Conservation (phyloP, 495 filamentous ascomycete species). For the Lepraria neglecta region DNA sequence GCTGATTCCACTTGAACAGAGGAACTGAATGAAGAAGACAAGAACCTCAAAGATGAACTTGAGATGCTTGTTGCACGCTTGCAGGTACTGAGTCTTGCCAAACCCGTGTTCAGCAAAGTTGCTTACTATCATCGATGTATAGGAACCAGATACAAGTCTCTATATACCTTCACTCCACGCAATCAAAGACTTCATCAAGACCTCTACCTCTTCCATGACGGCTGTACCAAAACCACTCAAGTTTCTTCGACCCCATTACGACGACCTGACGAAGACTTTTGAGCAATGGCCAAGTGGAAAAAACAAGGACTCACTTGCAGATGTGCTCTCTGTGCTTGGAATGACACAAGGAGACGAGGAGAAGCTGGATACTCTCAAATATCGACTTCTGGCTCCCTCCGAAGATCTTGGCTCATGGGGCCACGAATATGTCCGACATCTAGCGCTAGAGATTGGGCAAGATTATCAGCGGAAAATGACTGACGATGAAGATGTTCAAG, state of each 20-base stretch:
- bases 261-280: constrained; percentile 75
- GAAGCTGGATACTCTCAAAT: constrained; percentile 91
- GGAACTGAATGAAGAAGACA: constrained; percentile 95
- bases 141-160: constrained; percentile 82
- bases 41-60: constrained; percentile 94
- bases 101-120: constrained; percentile 13
- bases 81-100: constrained; percentile 50
- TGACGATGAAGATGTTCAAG: constrained; percentile 55
- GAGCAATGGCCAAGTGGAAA: constrained; percentile 79
- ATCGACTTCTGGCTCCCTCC: constrained; percentile 80
- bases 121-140: constrained; percentile 18
- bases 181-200: constrained; percentile 97
- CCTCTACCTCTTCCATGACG: constrained; percentile 98
- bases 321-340: constrained; percentile 93
- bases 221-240: constrained; percentile 97
- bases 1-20: constrained; percentile 42
- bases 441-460: constrained; percentile 91
- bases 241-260: constrained; percentile 93
- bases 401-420: constrained; percentile 95
- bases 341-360: constrained; percentile 99
- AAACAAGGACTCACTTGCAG: constrained; percentile 83
- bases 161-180: constrained; percentile 89
- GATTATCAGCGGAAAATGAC: constrained; percentile 77
- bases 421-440: constrained; percentile 94
- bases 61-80: constrained; percentile 97